These are phyloP conservation scores for Colletotrichum spinosum DNA, from an alignment of 2,329 filamentous ascomycete species.

Conservation along the genomic window DNA sequence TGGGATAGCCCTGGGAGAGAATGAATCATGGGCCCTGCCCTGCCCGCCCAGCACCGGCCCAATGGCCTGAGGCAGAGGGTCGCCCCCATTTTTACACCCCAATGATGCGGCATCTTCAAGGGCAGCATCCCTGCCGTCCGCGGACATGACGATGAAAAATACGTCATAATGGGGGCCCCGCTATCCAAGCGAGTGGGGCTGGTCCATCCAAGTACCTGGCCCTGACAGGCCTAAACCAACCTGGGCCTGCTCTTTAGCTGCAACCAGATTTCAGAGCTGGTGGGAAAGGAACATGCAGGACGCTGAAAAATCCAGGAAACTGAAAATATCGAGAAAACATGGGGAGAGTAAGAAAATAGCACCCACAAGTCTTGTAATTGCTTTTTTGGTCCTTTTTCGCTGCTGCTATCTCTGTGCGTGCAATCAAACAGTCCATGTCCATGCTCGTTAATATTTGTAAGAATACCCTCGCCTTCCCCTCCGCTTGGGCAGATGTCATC, in stretches of 20 bases:
- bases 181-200: conserved; percentile 31
- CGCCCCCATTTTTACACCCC: conserved; percentile 1
- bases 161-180: conserved; percentile 34
- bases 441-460: conserved; percentile 12
- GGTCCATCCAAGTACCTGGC: neutral
- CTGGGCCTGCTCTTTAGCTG: conserved; percentile 4
- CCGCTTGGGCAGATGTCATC: too few species aligned
- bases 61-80: conserved; percentile 19
- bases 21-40: conserved; percentile 28
- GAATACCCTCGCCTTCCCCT: too few species aligned
- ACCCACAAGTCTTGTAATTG: conserved; percentile 1
- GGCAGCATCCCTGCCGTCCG: conserved; percentile 16
- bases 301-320: conserved; percentile 15
- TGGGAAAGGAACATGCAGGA: conserved; percentile 3
- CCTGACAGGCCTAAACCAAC: conserved; percentile 12
- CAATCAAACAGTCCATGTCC: too few species aligned
- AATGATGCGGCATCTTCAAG: conserved; percentile 5
- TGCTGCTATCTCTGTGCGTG: too few species aligned
- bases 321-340: conserved; percentile 5
- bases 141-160: conserved; percentile 29
- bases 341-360: conserved; percentile 14
- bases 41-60: conserved; percentile 1
- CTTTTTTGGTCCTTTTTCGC: neutral
- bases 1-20: conserved; percentile 4
- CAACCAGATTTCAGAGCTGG: conserved; percentile 9